A percentile compares a stretch with the other conserved stretches of the same genome.
Conservation (phyloP, 768 basidiomycete species). For the Cystofilobasidium macerans region DNA sequence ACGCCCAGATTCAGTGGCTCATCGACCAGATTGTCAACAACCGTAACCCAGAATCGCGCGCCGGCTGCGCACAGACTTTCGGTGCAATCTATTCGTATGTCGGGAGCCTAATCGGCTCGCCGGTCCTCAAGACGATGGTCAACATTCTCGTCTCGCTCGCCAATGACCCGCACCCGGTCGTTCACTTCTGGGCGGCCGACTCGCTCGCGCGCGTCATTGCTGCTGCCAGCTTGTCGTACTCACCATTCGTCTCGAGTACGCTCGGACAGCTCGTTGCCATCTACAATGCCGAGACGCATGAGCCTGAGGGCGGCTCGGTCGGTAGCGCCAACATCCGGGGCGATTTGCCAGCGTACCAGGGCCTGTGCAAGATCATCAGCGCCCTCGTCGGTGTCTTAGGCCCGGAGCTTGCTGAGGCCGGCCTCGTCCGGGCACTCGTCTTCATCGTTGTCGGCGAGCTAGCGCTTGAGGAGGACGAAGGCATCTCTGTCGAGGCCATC, state of each 20-base stretch:
- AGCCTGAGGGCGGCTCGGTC: constrained; percentile 78
- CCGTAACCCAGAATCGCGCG: constrained; percentile 79
- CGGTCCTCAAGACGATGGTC: constrained; percentile 86
- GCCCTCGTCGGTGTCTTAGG: constrained; percentile 87
- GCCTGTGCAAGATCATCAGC: constrained; percentile 82
- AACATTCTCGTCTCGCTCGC: constrained; percentile 89
- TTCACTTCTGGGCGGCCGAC: constrained; percentile 84
- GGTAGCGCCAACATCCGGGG: constrained; percentile 74
- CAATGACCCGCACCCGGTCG: constrained; percentile 91
- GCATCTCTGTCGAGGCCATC: constrained; percentile 82
- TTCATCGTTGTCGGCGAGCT: constrained; percentile 79
- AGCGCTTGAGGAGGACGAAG: constrained; percentile 71
- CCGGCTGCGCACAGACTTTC: constrained; percentile 86
- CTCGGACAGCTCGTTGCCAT: constrained; percentile 82
- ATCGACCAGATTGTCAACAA: constrained; percentile 92
- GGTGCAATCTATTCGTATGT: constrained; percentile 84
- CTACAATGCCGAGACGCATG: constrained; percentile 80
- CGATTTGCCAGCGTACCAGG: constrained; percentile 82
- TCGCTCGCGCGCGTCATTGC: constrained; percentile 78
- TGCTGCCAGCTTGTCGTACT: constrained; percentile 81
- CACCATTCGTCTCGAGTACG: constrained; percentile 75
- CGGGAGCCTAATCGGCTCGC: constrained; percentile 87
- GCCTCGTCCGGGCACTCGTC: constrained; percentile 63
- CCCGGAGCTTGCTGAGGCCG: constrained; percentile 85
- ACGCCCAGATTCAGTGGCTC: constrained; percentile 72